phyloP scores from a whole-genome alignment of 2,329 filamentous ascomycete species.

The Chrysosporium keratinophilum region DNA sequence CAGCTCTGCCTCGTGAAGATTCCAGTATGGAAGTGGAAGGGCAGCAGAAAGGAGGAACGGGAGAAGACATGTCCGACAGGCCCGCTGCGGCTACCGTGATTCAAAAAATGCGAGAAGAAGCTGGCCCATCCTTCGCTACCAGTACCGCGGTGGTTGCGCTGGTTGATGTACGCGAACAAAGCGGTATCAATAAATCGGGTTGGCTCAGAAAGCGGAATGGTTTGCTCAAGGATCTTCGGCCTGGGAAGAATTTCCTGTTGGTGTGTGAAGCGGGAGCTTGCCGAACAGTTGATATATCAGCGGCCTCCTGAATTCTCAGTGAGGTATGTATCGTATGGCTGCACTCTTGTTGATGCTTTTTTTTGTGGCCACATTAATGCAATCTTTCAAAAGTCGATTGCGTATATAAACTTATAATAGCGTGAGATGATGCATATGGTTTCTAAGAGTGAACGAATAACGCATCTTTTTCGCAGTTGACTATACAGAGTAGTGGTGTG shows the following conservation, averaged over 20 bases:
- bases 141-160: conserved; percentile 27
- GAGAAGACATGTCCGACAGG: not conserved
- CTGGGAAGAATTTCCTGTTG: conserved; percentile 31
- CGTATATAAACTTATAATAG: no score
- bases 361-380: no score
- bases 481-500: no score
- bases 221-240: conserved; percentile 30
- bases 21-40: conserved; percentile 6
- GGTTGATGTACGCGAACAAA: conserved; percentile 26
- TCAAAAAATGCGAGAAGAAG: conserved; percentile 28
- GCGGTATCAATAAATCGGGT: conserved; percentile 27
- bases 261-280: conserved; percentile 32
- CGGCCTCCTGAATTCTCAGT: not conserved
- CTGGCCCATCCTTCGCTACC: conserved; percentile 25
- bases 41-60: conserved; percentile 11
- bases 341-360: not conserved
- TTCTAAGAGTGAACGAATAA: no score
- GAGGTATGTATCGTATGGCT: not conserved
- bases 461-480: no score
- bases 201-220: conserved; percentile 32
- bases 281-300: conserved; percentile 27
- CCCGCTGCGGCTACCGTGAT: conserved; percentile 17
- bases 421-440: no score
- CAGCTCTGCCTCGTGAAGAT: conserved; percentile 14
- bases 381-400: no score